Evolutionary conservation across 164 flowering plant genomes (phyloP).

Genomic region (Tinospora cordifolia): DNA sequence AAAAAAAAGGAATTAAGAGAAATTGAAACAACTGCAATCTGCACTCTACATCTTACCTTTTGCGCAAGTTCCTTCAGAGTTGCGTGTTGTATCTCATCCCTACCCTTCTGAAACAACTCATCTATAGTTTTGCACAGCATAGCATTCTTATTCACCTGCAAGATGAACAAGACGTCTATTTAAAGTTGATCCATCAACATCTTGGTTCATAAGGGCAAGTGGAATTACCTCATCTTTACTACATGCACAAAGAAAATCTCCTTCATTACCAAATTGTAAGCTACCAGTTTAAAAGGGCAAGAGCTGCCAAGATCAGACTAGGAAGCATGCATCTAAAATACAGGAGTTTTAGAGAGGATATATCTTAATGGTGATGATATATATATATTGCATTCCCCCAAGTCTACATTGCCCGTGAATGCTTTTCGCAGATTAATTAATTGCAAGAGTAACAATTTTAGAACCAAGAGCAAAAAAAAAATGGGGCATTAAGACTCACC

Average conservation of each 20-base stretch:
- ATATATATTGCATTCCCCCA: too few relatives aligned
- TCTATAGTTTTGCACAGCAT: constrained; percentile 66
- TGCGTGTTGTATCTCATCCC: constrained; percentile 36
- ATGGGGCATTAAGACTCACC: constrained; percentile 29
- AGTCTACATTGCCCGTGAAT: too few relatives aligned
- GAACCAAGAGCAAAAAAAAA: background rate
- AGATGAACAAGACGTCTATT: background rate
- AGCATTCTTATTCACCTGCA: constrained; percentile 80
- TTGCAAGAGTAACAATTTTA: background rate
- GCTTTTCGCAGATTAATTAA: background rate
- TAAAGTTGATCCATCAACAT: background rate
- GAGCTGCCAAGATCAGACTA: too few relatives aligned
- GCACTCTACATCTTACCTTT: constrained; percentile 38
- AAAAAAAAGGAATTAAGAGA: too few relatives aligned
- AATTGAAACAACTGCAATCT: background rate
- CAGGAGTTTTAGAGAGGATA: too few relatives aligned
- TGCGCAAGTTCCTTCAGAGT: constrained; percentile 47
- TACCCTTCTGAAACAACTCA: constrained; percentile 59
- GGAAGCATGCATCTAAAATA: too few relatives aligned
- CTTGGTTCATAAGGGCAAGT: too few relatives aligned
- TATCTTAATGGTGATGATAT: too few relatives aligned
- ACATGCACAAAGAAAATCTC: background rate
- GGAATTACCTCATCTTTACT: too few relatives aligned
- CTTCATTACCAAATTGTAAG: background rate
- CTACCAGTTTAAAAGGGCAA: too few relatives aligned